Evolutionary conservation across 1,284 basidiomycete genomes (phyloP).

Genomic region (Moesziomyces sp.): DNA sequence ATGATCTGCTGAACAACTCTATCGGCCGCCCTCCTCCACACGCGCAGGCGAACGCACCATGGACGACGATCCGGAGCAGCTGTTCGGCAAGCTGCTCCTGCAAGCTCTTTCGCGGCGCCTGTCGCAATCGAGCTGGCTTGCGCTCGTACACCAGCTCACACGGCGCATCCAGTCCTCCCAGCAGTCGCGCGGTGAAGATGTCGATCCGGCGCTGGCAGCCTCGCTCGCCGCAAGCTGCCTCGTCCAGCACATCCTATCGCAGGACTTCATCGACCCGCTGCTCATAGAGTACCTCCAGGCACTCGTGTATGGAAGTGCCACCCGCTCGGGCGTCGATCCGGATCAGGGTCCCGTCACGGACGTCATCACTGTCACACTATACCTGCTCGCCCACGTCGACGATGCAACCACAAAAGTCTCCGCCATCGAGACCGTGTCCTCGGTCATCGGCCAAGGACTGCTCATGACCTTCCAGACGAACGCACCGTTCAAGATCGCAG

Average conservation of each 20-base stretch:
- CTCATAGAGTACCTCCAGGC: slow-evolving; percentile 43
- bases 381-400: slow-evolving; percentile 25
- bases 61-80: slow-evolving; percentile 29
- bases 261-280: slow-evolving; percentile 36
- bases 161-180: slow-evolving; percentile 18
- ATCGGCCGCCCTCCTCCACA: not conserved
- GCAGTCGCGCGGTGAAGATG: not conserved
- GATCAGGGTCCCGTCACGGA: slow-evolving; percentile 48
- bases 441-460: slow-evolving; percentile 43
- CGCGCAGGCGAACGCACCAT: slow-evolving; percentile 4
- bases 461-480: slow-evolving; percentile 34
- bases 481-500: slow-evolving; percentile 16
- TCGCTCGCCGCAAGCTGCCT: slow-evolving; percentile 26
- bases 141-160: slow-evolving; percentile 33
- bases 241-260: slow-evolving; percentile 23
- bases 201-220: slow-evolving; percentile 3
- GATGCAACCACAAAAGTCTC: slow-evolving; percentile 17
- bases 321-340: slow-evolving; percentile 20
- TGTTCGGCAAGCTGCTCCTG: slow-evolving; percentile 32
- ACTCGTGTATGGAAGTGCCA: slow-evolving; percentile 39
- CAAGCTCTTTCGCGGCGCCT: slow-evolving; percentile 34
- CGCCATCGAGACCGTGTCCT: slow-evolving; percentile 40
- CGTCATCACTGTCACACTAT: slow-evolving; percentile 37
- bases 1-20: not conserved
- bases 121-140: slow-evolving; percentile 36